Base-by-base conservation (phyloP, 140 eudicot species). In the Bidens hawaiensis region DNA sequence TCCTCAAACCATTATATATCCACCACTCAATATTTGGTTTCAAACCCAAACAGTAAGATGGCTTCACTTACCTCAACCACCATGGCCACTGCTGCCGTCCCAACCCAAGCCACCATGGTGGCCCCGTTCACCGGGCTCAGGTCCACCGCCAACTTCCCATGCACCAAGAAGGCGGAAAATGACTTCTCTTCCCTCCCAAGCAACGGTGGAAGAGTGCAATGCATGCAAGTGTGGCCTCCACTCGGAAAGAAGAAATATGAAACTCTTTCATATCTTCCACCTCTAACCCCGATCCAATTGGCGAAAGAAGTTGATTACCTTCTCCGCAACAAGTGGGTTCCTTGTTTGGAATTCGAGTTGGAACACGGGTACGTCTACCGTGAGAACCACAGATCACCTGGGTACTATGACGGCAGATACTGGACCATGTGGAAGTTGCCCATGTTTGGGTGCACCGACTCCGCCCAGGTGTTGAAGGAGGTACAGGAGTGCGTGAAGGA, bases 201-300 rank as follows among this genome's bases (percentile, higher is more conserved):
- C 82, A 85, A 79, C 15, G 88, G 85, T 17, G 78, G 83, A 31
- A 70, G 76, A 57, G 81, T 80, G n/a, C 77, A 67, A 45, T 83
- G 90, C 90, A 79, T 79, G 86, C 60, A 83, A 68, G 83, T 72
- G 51, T 85, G 88, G 88, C 94, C 88, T 6, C 86, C 88, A 67
- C 15, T 57, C 2, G 74, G 76, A 17, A 7, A 26, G 78, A 82
- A 72, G 77, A 85, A 81, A 47, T 85, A 34, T 74, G 88, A 81
- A 81, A 85, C 88, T 14, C 76, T 85, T 16, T 85, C 94, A 0
- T 85, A 85, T 83, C 83, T 85, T 41, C 94, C 94, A 5, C 47
- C 72, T 4, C 71, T 85, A 6, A 3, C 75, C 9, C 14, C 21
- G 0, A 74, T 48, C 16, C n/a, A 36, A 12, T 49, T 82, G 78